Evolutionary conservation across 108 stramenopile species (phyloP).

Genomic region (Cylindrotheca closterium): DNA sequence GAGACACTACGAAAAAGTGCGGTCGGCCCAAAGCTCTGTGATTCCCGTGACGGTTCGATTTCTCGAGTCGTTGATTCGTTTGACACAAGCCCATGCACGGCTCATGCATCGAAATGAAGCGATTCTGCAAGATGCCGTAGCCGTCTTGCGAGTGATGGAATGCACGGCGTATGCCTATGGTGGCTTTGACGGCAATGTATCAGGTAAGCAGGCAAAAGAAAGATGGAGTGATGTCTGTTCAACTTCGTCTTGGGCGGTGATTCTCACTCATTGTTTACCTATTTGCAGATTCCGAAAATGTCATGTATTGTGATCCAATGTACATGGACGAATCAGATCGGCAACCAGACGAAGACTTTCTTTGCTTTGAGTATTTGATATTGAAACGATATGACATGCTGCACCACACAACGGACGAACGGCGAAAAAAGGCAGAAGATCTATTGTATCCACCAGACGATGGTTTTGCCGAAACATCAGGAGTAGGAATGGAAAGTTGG

Average conservation of each 20-base stretch:
- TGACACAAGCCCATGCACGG: constrained; percentile 95
- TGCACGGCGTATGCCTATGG: constrained; percentile 60
- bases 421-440: constrained; percentile 16
- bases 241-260: no score
- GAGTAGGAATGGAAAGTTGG: constrained; percentile 17
- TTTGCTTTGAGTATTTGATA: constrained; percentile 36
- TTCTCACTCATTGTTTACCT: background rate
- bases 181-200: constrained; percentile 43
- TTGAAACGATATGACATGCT: constrained; percentile 48
- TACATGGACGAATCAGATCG: constrained; percentile 33
- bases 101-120: constrained; percentile 87
- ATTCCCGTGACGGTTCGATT: constrained; percentile 90
- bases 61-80: constrained; percentile 90
- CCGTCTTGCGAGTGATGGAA: constrained; percentile 86
- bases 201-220: no score
- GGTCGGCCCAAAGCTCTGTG: constrained; percentile 45
- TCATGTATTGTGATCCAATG: constrained; percentile 60
- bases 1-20: constrained; percentile 76
- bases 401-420: constrained; percentile 30
- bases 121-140: constrained; percentile 75
- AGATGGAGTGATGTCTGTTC: no score
- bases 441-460: background rate
- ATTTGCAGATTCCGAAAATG: constrained; percentile 16
- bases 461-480: background rate
- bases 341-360: constrained; percentile 45